Evolutionary conservation across 495 filamentous ascomycete genomes (phyloP).

Genomic region (Pseudevernia furfuracea): DNA sequence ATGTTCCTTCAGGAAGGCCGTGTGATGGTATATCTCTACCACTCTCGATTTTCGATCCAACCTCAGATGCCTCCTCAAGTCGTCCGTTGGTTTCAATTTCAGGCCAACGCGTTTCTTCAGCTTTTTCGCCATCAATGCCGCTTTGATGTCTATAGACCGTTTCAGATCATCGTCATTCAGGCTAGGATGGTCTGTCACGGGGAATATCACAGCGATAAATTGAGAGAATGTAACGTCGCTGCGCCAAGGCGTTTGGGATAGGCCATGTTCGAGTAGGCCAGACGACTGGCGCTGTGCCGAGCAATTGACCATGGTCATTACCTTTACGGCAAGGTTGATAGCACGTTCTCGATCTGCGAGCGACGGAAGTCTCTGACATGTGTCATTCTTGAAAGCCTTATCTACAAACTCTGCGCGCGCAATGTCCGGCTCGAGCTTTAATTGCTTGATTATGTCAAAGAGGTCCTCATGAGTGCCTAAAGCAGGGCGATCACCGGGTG

Average conservation of each 20-base stretch:
- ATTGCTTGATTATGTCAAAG: constrained; percentile 24
- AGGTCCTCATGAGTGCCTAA: constrained; percentile 29
- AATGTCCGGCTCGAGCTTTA: constrained; percentile 20
- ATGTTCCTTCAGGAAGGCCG: constrained; percentile 32
- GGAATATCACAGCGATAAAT: constrained; percentile 27
- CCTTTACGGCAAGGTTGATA: constrained; percentile 30
- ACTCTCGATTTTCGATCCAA: constrained; percentile 28
- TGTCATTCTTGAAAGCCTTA: not conserved
- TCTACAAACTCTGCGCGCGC: constrained; percentile 4
- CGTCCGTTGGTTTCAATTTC: constrained; percentile 30
- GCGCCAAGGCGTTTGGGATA: constrained; percentile 24
- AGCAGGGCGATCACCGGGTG: constrained; percentile 18
- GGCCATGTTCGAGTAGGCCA: constrained; percentile 26
- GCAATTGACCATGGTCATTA: constrained; percentile 34
- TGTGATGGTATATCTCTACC: constrained; percentile 31
- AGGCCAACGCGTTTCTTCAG: constrained; percentile 30
- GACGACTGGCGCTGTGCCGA: constrained; percentile 23
- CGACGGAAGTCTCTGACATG: constrained; percentile 15
- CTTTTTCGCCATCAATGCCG: constrained; percentile 28
- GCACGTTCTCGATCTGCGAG: constrained; percentile 22
- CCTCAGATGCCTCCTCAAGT: constrained; percentile 31
- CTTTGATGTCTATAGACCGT: constrained; percentile 22
- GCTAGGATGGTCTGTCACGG: constrained; percentile 28
- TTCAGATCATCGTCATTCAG: constrained; percentile 24
- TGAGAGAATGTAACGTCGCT: constrained; percentile 23